Evolutionary conservation across 495 filamentous ascomycete genomes (phyloP), one percentile per base, ranked within the genome.

Genomic region (Cercophora samala): DNA sequence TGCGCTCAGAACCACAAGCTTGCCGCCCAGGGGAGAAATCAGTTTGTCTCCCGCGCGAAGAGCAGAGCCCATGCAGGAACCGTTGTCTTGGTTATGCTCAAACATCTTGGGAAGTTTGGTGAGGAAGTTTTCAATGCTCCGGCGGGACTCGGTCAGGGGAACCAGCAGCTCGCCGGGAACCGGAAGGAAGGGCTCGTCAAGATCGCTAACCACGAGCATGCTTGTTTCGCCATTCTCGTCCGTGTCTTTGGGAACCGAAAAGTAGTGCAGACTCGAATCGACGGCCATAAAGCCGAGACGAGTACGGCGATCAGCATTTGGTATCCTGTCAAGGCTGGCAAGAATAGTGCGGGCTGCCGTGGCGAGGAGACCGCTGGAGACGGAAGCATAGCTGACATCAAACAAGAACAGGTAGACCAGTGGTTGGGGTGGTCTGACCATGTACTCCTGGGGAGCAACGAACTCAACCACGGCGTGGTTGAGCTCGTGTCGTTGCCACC

Each of bases 371-470:
- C 96, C 96, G 68, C 87, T 96, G 29, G 90, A 91, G 42, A 99
- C 92, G 24, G 95, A 88, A 9, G 92, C 87, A 70, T 93, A 96
- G 83, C 93, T 97, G 67, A 98, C 96, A 73, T 99, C 95, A 74
- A 99, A 91, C 66, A 98, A 82, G 86, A 99, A 99, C 18, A 97
- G 86, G 71, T 99, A 99, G n/a, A 97, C 94, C 13, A 99, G 84
- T 19, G 95, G 96, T 75, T 99, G 95, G 2, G 95, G 95, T 64
- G 95, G 93, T 22, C 95, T 90, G 32, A 99, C 96, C 95, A 99
- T 99, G 75, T 99, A 99, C 80, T 99, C 95, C 78, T 98, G 96
- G 15, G 95, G 95, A 6, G 95, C 95, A 66, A 99, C 90, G 72
- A 98, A 99, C 75, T 99, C 95, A 21, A 96, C 93, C 25, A 98